Base-by-base conservation (phyloP, 2,329 filamentous ascomycete genomes). In the Aspergillus sp. region DNA sequence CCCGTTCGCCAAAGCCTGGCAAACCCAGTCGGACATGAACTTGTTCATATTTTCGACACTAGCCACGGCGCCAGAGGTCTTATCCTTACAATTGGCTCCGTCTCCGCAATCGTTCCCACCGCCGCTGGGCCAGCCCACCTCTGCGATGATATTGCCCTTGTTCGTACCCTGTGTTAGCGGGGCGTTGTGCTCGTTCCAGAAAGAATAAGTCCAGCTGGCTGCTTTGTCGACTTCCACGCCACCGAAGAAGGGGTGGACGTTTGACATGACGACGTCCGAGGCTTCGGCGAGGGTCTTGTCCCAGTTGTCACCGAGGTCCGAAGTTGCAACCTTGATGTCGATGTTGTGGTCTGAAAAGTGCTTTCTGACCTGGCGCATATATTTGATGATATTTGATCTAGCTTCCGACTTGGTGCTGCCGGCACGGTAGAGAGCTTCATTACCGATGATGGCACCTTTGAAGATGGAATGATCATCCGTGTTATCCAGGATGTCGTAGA, bases 181-280 rank as follows among this genome's bases (percentile, higher is more conserved):
- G 0, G 85, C 83, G 64, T 93, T 88, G 56, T 93, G 81, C 9
- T 74, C 78, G 44, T 88, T 76, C 89, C 92, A 98, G 76, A 97
- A 98, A 15, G 75, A 75, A 76, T 81, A 90, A 0, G 93, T 96
- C 93, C 93, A 98, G 7, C 71, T 76, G 0, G 92, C 88, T 0
- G 91, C 91, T 1, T 83, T 72, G 2, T 84, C 78, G 2, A 86
- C 88, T 0, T 83, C 78, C 12, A 91, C 85, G 47, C 93, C 93
- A 0, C 88, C 89, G 70, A 98, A 98, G 81, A 98, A 97, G 0
- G 95, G 93, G 71, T 98, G 95, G 54, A 98, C 90, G 71, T 98
- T 98, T 65, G 91, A 89, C 93, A 98, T 97, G 74, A 98, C 87
- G 67, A 90, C 87, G 73, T 98, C 93, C 42, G 91, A 89, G 51